Evolutionary conservation across 2,329 filamentous ascomycete genomes (phyloP), one percentile per base, ranked within the genome.

Genomic region (Bipolaris gigantea): DNA sequence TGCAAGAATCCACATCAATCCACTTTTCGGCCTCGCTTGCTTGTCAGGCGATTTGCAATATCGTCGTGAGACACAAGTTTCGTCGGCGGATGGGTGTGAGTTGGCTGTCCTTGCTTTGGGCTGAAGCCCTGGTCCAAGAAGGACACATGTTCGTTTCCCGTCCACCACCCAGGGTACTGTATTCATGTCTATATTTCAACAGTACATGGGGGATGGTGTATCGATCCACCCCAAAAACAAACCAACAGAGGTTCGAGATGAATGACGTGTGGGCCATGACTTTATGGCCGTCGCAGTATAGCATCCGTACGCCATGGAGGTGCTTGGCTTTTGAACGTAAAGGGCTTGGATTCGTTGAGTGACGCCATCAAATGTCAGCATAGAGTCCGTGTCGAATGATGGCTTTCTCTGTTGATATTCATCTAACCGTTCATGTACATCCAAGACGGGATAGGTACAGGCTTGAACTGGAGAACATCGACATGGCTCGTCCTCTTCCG

Each of bases 101-200:
- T 1, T 3, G 16, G 23, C 6, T 3, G 5, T 0, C 27, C 41
- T 19, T 21, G n/a, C 33, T 25, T 47, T 47, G 3, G 3, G 34
- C 21, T 2, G 16, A 47, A 19, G 44, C 44, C 44, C 44, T 39
- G 23, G 34, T 47, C 34, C 23, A 47, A 5, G 33, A 38, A 21
- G 44, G 34, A 47, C 30, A 47, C 11, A n/a, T 9, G 5, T 19
- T 11, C 4, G 9, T 30, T 4, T 0, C 9, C 25, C 8, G 5
- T n/a, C 1, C 5, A 8, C 7, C 3, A 16, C 16, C 15, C 15
- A 5, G 16, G 21, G n/a, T 2, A 15, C 18, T 30, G 1, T 23
- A 6, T 2, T 2, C 1, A 10, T 9, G n/a, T n/a, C n/a, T n/a
- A n/a, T n/a, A n/a, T n/a, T n/a, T n/a, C n/a, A n/a, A n/a, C n/a